Base-by-base conservation (phyloP, 148 eudicot genomes). In the Chenopodium quinoa region DNA sequence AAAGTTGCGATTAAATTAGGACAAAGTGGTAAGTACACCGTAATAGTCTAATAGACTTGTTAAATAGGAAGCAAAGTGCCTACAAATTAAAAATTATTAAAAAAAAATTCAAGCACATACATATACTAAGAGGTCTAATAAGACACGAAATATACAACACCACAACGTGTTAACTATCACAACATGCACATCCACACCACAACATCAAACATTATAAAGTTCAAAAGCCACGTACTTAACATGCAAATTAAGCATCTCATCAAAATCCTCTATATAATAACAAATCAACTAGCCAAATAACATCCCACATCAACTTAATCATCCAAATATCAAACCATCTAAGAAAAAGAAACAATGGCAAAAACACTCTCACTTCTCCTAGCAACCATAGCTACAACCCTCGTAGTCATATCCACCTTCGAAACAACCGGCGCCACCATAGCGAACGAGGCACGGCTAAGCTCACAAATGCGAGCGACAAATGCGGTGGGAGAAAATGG, bases 391-490 rank as follows among this genome's bases (percentile, higher is more conserved):
- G 25, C 9, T 20, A 63, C 44, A 50, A 48, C 20, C 47, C 47
- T 73, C 32, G 31, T 9, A 29, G 23, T 47, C 25, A 52, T 23
- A 17, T 12, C n/a, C 27, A 25, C 62, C 44, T 6, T 29, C 19
- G 3, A 5, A 62, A 62, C 66, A 7, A 62, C 66, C 27, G 10
- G 27, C 7, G 66, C 66, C 66, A 22, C 66, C 66, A 22, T 62
- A 62, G 66, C 66, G 25, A 66, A 70, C 50, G 37, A 34, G 71
- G 47, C 16, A 29, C 9, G 60, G 52, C 80, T 75, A 71, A 69
- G 81, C 62, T 75, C 75, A n/a, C 62, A 62, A 62, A n/a, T 89
- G 91, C 77, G 75, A 60, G 60, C 27, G 71, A 37, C 89, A 89
- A 54, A 63, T 83, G 16, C 81, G 78, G 52, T 48, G 52, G 78